Conservation (phyloP, 179 eudicot genomes). For the Beta macrorhiza region DNA sequence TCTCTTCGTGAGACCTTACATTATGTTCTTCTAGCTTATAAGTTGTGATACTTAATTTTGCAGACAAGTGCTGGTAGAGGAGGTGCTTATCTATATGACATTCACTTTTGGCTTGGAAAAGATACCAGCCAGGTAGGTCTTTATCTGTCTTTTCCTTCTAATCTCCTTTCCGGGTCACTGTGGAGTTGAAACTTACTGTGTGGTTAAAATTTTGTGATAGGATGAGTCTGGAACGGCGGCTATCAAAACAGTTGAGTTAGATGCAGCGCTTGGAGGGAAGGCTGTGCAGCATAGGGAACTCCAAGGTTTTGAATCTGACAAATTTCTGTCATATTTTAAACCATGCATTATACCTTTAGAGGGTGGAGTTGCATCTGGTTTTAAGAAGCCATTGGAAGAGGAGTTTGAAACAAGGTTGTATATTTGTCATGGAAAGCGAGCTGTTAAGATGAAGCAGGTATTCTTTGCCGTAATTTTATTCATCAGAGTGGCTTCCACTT, state of each 20-base stretch:
- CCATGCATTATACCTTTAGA: conserved; percentile 94
- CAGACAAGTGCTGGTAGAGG: conserved; percentile 89
- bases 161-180: conserved; percentile 3
- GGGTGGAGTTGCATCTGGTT: conserved; percentile 97
- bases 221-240: conserved; percentile 99
- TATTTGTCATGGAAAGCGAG: conserved; percentile 85
- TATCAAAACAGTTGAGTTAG: conserved; percentile 92
- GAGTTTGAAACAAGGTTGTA: conserved; percentile 88
- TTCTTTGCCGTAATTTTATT: conserved; percentile 9
- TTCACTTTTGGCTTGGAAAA: conserved; percentile 98
- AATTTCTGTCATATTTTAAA: conserved; percentile 87
- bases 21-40: conserved; percentile 10
- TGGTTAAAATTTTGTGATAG: conserved; percentile 34
- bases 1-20: not conserved
- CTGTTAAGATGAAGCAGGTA: conserved; percentile 90
- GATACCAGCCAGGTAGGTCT: conserved; percentile 87
- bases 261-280: conserved; percentile 86
- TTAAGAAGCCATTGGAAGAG: conserved; percentile 74
- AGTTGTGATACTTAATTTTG: conserved; percentile 29
- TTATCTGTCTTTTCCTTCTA: conserved; percentile 6
- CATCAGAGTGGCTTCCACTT: not conserved
- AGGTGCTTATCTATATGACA: conserved; percentile 90
- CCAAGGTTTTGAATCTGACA: conserved; percentile 91
- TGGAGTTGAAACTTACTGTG: conserved; percentile 14
- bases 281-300: conserved; percentile 94